Conservation (phyloP, 2,329 filamentous ascomycete species). For the Myotisia sp. region DNA sequence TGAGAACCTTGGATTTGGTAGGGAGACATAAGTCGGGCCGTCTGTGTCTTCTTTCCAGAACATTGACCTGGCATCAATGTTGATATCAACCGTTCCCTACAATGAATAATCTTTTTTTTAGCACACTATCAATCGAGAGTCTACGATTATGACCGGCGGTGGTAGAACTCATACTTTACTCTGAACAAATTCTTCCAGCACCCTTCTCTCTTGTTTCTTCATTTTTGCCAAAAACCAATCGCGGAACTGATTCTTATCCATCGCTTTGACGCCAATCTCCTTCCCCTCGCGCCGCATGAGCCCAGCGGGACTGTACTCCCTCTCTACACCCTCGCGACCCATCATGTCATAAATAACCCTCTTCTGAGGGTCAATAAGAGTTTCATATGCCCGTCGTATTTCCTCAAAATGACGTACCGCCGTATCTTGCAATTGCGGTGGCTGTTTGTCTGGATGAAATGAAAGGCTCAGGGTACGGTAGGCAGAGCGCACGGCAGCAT, state of each 20-base stretch:
- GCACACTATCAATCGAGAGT: no score
- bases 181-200: conserved; percentile 24
- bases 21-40: conserved; percentile 19
- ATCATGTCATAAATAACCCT: conserved; percentile 31
- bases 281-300: conserved; percentile 21
- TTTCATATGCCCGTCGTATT: conserved; percentile 30
- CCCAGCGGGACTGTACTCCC: conserved; percentile 24
- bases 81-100: conserved; percentile 22
- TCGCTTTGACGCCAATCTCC: conserved; percentile 24
- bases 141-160: no score
- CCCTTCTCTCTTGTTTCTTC: conserved; percentile 26
- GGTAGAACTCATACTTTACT: conserved; percentile 22
- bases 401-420: conserved; percentile 26
- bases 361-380: conserved; percentile 29
- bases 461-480: conserved; percentile 30
- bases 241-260: conserved; percentile 27
- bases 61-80: conserved; percentile 23
- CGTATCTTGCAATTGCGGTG: conserved; percentile 23
- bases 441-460: conserved; percentile 35
- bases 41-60: conserved; percentile 20
- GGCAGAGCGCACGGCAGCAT: conserved; percentile 30
- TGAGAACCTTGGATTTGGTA: conserved; percentile 14
- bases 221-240: conserved; percentile 28
- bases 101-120: no score
- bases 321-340: conserved; percentile 27